Evolutionary conservation across 129 eudicot species (phyloP).

Genomic region (Ambrosia artemisiifolia): DNA sequence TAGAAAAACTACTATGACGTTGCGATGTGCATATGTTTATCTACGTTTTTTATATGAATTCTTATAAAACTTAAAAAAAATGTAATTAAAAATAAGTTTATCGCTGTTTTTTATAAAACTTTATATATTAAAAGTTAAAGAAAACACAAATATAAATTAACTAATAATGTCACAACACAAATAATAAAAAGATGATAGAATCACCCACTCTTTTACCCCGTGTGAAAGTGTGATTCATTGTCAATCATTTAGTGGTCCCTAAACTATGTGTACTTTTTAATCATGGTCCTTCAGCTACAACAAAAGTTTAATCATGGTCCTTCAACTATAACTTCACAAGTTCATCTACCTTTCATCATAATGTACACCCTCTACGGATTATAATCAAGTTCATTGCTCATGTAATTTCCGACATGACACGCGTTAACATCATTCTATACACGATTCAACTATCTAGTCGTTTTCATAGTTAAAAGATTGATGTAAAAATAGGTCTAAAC

Average conservation of each 20-base stretch:
- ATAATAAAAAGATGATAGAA: too few relatives aligned
- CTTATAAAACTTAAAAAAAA: too few relatives aligned
- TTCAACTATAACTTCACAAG: not conserved
- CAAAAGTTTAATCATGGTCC: slow-evolving; percentile 10
- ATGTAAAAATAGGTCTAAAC: slow-evolving; percentile 1
- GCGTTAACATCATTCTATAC: not conserved
- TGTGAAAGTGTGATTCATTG: slow-evolving; percentile 9
- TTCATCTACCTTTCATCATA: slow-evolving; percentile 22
- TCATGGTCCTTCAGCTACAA: slow-evolving; percentile 33
- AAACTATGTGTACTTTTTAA: slow-evolving; percentile 9
- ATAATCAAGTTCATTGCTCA: not conserved
- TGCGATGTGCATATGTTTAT: too few relatives aligned
- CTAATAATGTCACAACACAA: too few relatives aligned
- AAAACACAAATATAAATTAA: too few relatives aligned
- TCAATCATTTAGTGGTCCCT: slow-evolving; percentile 36
- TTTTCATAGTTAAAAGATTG: slow-evolving; percentile 7
- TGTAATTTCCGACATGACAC: not conserved
- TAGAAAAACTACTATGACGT: too few relatives aligned
- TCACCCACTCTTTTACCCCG: not conserved
- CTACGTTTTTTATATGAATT: too few relatives aligned
- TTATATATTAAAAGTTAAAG: too few relatives aligned
- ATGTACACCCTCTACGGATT: slow-evolving; percentile 7
- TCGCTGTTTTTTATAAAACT: too few relatives aligned
- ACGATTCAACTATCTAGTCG: not conserved
- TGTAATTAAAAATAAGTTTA: too few relatives aligned